These are phyloP conservation scores for Saccharomycopsis lassenensis DNA, from an alignment of 805 yeast genomes.

Conservation along the genomic window DNA sequence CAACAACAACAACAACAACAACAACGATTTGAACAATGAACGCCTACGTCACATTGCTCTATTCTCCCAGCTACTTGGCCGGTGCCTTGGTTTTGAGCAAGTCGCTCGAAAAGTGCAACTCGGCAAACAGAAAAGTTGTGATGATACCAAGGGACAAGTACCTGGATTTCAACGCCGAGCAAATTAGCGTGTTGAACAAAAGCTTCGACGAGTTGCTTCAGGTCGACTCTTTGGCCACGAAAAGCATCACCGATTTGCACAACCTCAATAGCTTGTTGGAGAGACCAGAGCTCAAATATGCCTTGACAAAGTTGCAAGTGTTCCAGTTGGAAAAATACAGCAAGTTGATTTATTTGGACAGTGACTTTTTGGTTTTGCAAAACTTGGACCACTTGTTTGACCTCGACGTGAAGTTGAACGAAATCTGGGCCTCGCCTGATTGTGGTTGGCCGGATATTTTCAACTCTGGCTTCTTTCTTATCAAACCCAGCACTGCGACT, in stretches of 20 bases:
- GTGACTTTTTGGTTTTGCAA: constrained; percentile 37
- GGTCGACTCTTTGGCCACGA: constrained; percentile 6
- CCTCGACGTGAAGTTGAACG: background rate
- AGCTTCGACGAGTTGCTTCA: constrained; percentile 11
- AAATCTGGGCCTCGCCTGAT: constrained; percentile 52
- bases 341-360: constrained; percentile 48
- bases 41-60: constrained; percentile 40
- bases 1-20: too few relatives aligned
- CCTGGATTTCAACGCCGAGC: too few relatives aligned
- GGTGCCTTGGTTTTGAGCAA: constrained; percentile 45
- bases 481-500: constrained; percentile 39
- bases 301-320: constrained; percentile 39
- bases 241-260: constrained; percentile 5
- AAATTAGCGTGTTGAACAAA: background rate
- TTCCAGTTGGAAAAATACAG: constrained; percentile 37
- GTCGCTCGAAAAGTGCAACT: constrained; percentile 20
- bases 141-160: constrained; percentile 6
- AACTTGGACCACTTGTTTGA: constrained; percentile 13
- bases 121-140: constrained; percentile 1
- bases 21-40: too few relatives aligned
- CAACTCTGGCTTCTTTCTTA: constrained; percentile 65
- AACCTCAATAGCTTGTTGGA: constrained; percentile 23
- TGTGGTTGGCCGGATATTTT: constrained; percentile 90
- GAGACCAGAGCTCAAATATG: constrained; percentile 42
- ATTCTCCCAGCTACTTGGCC: constrained; percentile 41